Evolutionary conservation across 1,284 basidiomycete genomes (phyloP).

Genomic region (Schizophyllum amplum): DNA sequence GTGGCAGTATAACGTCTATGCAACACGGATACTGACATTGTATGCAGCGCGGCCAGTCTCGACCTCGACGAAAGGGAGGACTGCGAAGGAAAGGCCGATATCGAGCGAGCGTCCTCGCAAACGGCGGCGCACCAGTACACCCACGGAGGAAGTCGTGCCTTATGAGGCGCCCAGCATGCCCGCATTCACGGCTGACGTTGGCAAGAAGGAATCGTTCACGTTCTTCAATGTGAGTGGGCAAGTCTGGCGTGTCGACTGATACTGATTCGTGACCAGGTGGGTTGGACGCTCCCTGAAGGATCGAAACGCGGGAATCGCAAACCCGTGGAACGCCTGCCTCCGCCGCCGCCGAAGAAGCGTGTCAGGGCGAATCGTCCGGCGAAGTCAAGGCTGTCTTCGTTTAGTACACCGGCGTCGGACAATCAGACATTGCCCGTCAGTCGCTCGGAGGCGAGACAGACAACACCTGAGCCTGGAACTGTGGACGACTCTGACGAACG

Average conservation of each 20-base stretch:
- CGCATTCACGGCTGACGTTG: slow-evolving; percentile 60
- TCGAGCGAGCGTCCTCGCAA: background rate
- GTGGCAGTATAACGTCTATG: too few relatives aligned
- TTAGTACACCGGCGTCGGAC: slow-evolving; percentile 42
- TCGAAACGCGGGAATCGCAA: slow-evolving; percentile 50
- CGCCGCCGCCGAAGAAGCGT: slow-evolving; percentile 21
- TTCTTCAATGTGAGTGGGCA: slow-evolving; percentile 52
- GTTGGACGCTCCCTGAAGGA: slow-evolving; percentile 83
- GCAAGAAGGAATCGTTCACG: slow-evolving; percentile 67
- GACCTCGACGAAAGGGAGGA: too few relatives aligned
- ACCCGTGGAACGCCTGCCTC: slow-evolving; percentile 30
- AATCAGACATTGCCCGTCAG: slow-evolving; percentile 28
- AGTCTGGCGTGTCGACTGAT: too few relatives aligned
- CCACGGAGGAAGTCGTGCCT: slow-evolving; percentile 17
- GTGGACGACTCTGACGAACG: too few relatives aligned
- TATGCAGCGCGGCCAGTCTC: too few relatives aligned
- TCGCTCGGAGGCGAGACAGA: background rate
- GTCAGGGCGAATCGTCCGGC: slow-evolving; percentile 23
- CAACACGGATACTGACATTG: too few relatives aligned
- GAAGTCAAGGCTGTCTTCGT: slow-evolving; percentile 41
- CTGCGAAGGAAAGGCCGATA: background rate
- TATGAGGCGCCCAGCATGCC: slow-evolving; percentile 31
- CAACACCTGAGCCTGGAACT: background rate
- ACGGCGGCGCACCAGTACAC: slow-evolving; percentile 3
- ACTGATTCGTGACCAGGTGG: too few relatives aligned